Percentiles rank a stretch among this genome's conserved stretches.
phyloP scores from a whole-genome alignment of 2,329 filamentous ascomycete species.

The Celoporthe dispersa region DNA sequence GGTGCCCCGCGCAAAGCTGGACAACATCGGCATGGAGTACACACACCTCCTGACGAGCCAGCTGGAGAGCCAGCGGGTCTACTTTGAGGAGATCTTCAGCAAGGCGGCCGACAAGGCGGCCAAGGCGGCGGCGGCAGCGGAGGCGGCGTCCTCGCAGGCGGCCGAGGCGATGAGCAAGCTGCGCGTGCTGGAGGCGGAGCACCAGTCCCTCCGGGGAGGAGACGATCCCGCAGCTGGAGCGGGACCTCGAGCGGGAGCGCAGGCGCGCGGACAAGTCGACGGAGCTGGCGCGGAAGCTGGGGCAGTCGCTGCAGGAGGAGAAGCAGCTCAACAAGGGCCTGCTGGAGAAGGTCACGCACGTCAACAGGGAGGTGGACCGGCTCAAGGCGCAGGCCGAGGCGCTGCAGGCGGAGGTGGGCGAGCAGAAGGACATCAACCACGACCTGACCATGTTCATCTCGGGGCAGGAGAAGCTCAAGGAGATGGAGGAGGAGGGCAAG shows the following conservation, averaged over 20 bases:
- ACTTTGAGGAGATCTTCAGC: slow-evolving; percentile 91
- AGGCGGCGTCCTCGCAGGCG: slow-evolving; percentile 59
- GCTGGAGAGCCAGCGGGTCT: slow-evolving; percentile 87
- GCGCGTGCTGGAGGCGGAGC: slow-evolving; percentile 55
- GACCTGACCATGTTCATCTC: slow-evolving; percentile 89
- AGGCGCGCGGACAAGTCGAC: slow-evolving; percentile 73
- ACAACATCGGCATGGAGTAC: slow-evolving; percentile 89
- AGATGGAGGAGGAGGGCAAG: slow-evolving; percentile 65
- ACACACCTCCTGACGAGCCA: slow-evolving; percentile 92
- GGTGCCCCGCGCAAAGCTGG: slow-evolving; percentile 70
- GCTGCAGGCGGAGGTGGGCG: slow-evolving; percentile 66
- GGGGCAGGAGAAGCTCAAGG: slow-evolving; percentile 77
- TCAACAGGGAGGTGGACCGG: slow-evolving; percentile 65
- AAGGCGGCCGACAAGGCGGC: slow-evolving; percentile 89
- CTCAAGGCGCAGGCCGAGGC: slow-evolving; percentile 61
- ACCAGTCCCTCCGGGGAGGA: slow-evolving; percentile 56
- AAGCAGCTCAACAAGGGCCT: slow-evolving; percentile 82
- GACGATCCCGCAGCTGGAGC: slow-evolving; percentile 71
- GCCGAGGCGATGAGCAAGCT: slow-evolving; percentile 56
- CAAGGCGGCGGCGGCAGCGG: slow-evolving; percentile 70
- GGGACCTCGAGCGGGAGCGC: slow-evolving; percentile 70
- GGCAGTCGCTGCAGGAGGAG: slow-evolving; percentile 81
- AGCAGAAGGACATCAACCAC: slow-evolving; percentile 83
- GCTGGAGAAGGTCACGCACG: slow-evolving; percentile 77
- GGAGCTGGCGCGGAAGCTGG: slow-evolving; percentile 74